phyloP scores from a whole-genome alignment of 2,329 filamentous ascomycete genomes.

The Ramularia collo-cygni region DNA sequence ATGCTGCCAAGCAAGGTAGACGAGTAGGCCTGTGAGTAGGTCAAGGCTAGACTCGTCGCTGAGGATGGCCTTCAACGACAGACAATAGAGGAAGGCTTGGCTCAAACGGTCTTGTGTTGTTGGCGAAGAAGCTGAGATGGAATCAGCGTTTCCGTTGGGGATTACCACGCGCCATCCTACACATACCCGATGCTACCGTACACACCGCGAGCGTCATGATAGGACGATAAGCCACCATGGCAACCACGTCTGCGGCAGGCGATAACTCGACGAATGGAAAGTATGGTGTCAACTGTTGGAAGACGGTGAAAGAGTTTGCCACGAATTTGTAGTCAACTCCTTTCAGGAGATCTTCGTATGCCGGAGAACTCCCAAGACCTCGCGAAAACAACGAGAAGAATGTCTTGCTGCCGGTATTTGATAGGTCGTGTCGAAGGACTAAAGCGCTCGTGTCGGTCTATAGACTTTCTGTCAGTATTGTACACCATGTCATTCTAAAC shows the following conservation, averaged over 20 bases:
- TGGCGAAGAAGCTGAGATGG: slow-evolving; percentile 6
- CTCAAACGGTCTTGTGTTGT: slow-evolving; percentile 18
- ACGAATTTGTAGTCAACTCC: slow-evolving; percentile 24
- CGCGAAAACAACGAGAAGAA: slow-evolving; percentile 19
- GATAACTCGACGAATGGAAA: slow-evolving; percentile 23
- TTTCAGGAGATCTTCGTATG: slow-evolving; percentile 15
- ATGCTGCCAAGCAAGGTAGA: slow-evolving; percentile 24
- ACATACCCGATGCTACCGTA: slow-evolving; percentile 14
- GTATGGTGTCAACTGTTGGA: slow-evolving; percentile 15
- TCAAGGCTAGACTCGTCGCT: slow-evolving; percentile 21
- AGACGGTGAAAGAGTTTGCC: slow-evolving; percentile 18
- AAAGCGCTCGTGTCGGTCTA: slow-evolving; percentile 9
- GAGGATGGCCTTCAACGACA: slow-evolving; percentile 21
- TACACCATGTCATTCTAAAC: too few species aligned
- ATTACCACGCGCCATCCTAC: neutral
- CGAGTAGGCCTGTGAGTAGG: slow-evolving; percentile 20
- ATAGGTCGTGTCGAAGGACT: slow-evolving; percentile 16
- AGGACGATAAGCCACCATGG: slow-evolving; percentile 19
- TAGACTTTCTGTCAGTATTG: slow-evolving; percentile 2
- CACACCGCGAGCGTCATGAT: slow-evolving; percentile 23
- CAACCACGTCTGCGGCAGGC: slow-evolving; percentile 8
- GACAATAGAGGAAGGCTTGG: slow-evolving; percentile 21
- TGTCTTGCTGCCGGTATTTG: slow-evolving; percentile 18
- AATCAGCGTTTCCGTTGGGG: neutral
- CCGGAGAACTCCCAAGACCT: slow-evolving; percentile 14